Evolutionary conservation across 2,329 filamentous ascomycete species (phyloP).

Genomic region (Pseudogymnoascus sp.): DNA sequence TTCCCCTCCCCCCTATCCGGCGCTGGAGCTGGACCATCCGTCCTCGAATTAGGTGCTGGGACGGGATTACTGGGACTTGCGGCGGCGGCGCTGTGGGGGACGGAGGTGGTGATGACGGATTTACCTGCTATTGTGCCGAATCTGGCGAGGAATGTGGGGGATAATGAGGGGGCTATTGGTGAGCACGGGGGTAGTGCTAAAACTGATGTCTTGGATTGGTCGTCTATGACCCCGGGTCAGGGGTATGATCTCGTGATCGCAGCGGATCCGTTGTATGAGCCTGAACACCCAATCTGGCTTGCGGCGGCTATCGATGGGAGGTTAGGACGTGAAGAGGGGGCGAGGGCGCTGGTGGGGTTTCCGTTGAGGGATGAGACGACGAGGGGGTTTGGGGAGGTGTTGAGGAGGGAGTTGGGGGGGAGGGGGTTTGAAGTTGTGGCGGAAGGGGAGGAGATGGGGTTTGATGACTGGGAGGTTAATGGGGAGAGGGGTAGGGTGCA

Average conservation of each 20-base stretch:
- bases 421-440: slow-evolving; percentile 45
- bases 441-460: slow-evolving; percentile 54
- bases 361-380: slow-evolving; percentile 66
- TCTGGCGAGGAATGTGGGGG: slow-evolving; percentile 60
- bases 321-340: slow-evolving; percentile 45
- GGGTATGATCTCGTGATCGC: slow-evolving; percentile 61
- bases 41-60: slow-evolving; percentile 79
- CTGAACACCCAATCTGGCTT: slow-evolving; percentile 69
- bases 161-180: slow-evolving; percentile 51
- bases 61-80: slow-evolving; percentile 87
- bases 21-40: slow-evolving; percentile 11
- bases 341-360: slow-evolving; percentile 69
- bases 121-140: slow-evolving; percentile 77
- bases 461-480: slow-evolving; percentile 63
- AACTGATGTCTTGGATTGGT: slow-evolving; percentile 54
- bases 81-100: slow-evolving; percentile 62
- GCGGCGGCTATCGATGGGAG: slow-evolving; percentile 61
- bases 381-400: slow-evolving; percentile 49
- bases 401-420: slow-evolving; percentile 51
- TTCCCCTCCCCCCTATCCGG: slow-evolving; percentile 27
- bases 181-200: slow-evolving; percentile 46
- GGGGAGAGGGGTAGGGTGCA: slow-evolving; percentile 43
- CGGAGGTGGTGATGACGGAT: slow-evolving; percentile 68
- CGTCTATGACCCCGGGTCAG: neutral
- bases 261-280: slow-evolving; percentile 81